Percentiles rank a stretch among this genome's conserved stretches.
phyloP scores from a whole-genome alignment of 2,329 filamentous ascomycete species.

The Zalaria obscura region DNA sequence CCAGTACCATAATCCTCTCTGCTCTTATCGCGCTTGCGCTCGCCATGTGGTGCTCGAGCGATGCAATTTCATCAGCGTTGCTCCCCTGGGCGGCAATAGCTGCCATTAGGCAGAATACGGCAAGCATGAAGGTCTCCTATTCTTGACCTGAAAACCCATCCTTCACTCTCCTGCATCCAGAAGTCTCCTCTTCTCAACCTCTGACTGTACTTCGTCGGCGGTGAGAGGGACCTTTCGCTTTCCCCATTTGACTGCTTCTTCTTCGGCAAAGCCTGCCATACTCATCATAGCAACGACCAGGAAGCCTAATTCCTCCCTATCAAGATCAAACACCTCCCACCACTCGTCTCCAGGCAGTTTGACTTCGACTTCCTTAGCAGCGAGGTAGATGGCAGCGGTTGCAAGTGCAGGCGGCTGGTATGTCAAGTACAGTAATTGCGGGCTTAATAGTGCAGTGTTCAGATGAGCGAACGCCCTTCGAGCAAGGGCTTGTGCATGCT shows the following conservation, averaged over 20 bases:
- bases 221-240: constrained; percentile 42
- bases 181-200: constrained; percentile 42
- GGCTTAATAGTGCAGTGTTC: constrained; percentile 75
- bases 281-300: constrained; percentile 76
- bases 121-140: too few species aligned
- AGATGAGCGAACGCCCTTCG: constrained; percentile 59
- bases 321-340: constrained; percentile 98
- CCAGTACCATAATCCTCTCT: too few species aligned
- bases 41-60: too few species aligned
- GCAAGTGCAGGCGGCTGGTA: constrained; percentile 80
- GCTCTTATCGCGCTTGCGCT: too few species aligned
- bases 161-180: constrained; percentile 8
- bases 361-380: constrained; percentile 59
- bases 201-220: constrained; percentile 41
- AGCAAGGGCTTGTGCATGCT: constrained; percentile 39
- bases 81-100: too few species aligned
- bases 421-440: constrained; percentile 80
- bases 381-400: constrained; percentile 81
- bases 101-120: too few species aligned
- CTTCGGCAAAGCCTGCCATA: constrained; percentile 53
- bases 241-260: constrained; percentile 39
- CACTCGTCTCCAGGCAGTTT: constrained; percentile 75
- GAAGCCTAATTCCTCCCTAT: constrained; percentile 87
- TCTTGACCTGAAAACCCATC: too few species aligned
- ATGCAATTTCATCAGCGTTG: too few species aligned